phyloP scores from a whole-genome alignment of 2,329 filamentous ascomycete genomes.

The Grosmannia clavigera region DNA sequence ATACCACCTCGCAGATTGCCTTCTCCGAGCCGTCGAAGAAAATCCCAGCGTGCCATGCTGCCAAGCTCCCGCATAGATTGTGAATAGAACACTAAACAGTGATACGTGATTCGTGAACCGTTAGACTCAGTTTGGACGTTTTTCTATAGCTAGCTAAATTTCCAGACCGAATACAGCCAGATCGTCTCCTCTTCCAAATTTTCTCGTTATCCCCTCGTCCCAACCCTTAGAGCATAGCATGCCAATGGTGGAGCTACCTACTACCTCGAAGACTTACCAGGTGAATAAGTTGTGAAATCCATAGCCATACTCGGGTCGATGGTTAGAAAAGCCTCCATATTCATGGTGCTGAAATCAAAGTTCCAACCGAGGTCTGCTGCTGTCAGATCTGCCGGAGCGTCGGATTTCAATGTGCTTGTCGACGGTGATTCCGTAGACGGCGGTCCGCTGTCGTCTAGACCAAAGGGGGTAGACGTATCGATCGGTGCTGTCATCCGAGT shows the following conservation, averaged over 20 bases:
- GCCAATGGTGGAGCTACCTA: not conserved
- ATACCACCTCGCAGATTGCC: not conserved
- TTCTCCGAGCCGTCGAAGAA: not conserved
- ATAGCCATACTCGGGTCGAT: slow-evolving; percentile 8
- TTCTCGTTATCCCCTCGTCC: not conserved
- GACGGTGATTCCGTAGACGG: not conserved
- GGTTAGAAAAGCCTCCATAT: slow-evolving; percentile 12
- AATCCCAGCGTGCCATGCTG: not conserved
- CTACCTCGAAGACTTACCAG: not conserved
- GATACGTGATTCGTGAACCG: not conserved
- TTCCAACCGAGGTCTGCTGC: slow-evolving; percentile 11
- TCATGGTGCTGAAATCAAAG: slow-evolving; percentile 12
- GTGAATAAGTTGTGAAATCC: slow-evolving; percentile 3
- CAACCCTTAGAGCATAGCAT: too few relatives aligned
- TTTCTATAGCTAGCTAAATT: not conserved
- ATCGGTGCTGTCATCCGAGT: not conserved
- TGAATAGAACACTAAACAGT: not conserved
- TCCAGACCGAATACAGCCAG: not conserved
- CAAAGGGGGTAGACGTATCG: not conserved
- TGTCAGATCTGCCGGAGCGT: slow-evolving; percentile 8
- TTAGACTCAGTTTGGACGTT: not conserved
- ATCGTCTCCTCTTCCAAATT: not conserved
- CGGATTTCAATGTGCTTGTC: not conserved
- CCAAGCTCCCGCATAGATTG: not conserved
- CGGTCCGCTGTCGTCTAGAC: slow-evolving; percentile 3